Conservation (phyloP, 2,329 filamentous ascomycete genomes). For the Xylaria sp. region DNA sequence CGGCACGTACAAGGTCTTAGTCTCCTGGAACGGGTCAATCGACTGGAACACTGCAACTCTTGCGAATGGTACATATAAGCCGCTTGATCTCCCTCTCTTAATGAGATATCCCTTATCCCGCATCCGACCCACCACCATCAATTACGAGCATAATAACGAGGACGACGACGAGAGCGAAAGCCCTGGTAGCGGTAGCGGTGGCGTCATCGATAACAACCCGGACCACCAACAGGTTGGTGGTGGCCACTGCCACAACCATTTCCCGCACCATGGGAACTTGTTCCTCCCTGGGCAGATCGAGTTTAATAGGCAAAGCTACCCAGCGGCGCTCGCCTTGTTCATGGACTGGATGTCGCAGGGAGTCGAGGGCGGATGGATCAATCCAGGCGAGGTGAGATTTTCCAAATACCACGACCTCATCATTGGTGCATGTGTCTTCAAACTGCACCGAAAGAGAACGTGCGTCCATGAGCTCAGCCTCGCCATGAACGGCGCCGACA, state of each 20-base stretch:
- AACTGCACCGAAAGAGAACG: neutral
- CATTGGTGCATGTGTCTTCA: slow-evolving; percentile 14
- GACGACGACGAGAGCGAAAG: neutral
- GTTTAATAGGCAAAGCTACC: neutral
- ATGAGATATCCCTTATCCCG: neutral
- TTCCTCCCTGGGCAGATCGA: neutral
- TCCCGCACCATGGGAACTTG: neutral
- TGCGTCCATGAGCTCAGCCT: slow-evolving; percentile 11
- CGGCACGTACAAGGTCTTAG: neutral
- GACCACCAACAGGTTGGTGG: too few relatives aligned
- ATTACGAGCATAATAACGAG: neutral
- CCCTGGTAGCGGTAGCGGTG: neutral
- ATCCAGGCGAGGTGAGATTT: neutral
- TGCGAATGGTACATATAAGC: neutral
- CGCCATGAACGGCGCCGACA: slow-evolving; percentile 3
- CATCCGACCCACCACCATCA: neutral
- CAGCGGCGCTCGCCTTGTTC: neutral
- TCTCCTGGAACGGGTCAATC: neutral
- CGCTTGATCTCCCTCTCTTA: too few relatives aligned
- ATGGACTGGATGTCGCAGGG: slow-evolving; percentile 14
- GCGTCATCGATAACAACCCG: too few relatives aligned
- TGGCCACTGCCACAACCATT: slow-evolving; percentile 4
- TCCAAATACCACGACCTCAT: neutral
- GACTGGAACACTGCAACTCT: neutral
- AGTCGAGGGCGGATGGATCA: slow-evolving; percentile 4